Evolutionary conservation across 2,329 filamentous ascomycete species (phyloP).

Genomic region (Zymoseptoria brevis): DNA sequence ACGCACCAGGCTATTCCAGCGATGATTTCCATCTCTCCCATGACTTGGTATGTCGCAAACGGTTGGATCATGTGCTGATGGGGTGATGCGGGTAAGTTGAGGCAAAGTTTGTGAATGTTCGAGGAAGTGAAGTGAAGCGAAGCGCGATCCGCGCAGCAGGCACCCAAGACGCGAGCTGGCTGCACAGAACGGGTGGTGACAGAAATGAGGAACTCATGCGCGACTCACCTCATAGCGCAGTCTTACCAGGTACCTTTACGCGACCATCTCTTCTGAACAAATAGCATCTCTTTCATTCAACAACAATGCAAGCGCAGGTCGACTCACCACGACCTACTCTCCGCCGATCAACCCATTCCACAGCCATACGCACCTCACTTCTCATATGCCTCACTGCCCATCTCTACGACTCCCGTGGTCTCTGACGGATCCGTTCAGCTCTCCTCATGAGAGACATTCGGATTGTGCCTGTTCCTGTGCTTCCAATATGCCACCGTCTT

Average conservation of each 20-base stretch:
- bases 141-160: neutral
- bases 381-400: too few species aligned
- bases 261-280: neutral
- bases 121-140: neutral
- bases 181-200: neutral
- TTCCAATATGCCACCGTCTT: neutral
- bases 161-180: neutral
- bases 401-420: too few species aligned
- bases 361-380: neutral
- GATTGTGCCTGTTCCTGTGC: neutral
- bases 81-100: too few species aligned
- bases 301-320: neutral
- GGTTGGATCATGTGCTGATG: too few species aligned
- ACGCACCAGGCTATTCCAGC: too few species aligned
- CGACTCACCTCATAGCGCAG: neutral
- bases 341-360: neutral
- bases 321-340: neutral
- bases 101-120: too few species aligned
- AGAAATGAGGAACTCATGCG: neutral
- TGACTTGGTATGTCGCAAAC: too few species aligned
- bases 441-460: neutral
- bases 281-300: neutral
- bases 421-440: neutral
- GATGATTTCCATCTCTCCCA: too few species aligned
- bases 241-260: neutral